phyloP scores from a whole-genome alignment of 768 basidiomycete genomes.

The Stropharia rugosoannulata region DNA sequence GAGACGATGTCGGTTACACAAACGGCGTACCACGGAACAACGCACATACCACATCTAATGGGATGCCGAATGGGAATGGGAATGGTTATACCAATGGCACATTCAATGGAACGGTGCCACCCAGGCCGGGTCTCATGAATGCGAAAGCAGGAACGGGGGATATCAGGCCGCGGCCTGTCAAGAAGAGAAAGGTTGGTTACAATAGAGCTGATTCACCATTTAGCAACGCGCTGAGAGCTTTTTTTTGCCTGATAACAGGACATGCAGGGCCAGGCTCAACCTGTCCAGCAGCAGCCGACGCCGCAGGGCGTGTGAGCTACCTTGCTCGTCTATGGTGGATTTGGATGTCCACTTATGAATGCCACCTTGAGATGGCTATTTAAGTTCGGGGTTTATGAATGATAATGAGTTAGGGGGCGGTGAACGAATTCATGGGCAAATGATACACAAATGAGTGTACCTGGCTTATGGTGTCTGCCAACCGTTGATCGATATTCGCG shows the following conservation, averaged over 20 bases:
- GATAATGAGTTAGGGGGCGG: too few species aligned
- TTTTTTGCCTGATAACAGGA: conserved; percentile 40
- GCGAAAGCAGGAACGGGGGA: conserved; percentile 59
- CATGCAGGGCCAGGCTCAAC: conserved; percentile 57
- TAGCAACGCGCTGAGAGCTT: conserved; percentile 1
- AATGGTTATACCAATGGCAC: conserved; percentile 30
- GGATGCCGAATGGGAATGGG: conserved; percentile 19
- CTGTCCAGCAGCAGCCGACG: conserved; percentile 72
- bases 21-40: conserved; percentile 12
- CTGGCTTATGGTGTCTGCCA: too few species aligned
- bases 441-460: too few species aligned
- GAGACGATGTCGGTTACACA: conserved; percentile 28
- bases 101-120: conserved; percentile 22
- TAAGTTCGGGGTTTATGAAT: not conserved
- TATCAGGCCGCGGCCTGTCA: conserved; percentile 65
- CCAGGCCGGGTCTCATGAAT: conserved; percentile 32
- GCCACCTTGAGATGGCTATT: too few species aligned
- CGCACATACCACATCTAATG: conserved; percentile 26
- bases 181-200: conserved; percentile 76
- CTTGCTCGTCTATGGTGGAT: not conserved
- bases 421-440: too few species aligned
- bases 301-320: conserved; percentile 58
- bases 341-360: too few species aligned
- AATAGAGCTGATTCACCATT: conserved; percentile 6
- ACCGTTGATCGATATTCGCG: too few species aligned